These are phyloP conservation scores for Raphanus raphanistrum DNA, from an alignment of 345 rosid species.

Conservation along the genomic window DNA sequence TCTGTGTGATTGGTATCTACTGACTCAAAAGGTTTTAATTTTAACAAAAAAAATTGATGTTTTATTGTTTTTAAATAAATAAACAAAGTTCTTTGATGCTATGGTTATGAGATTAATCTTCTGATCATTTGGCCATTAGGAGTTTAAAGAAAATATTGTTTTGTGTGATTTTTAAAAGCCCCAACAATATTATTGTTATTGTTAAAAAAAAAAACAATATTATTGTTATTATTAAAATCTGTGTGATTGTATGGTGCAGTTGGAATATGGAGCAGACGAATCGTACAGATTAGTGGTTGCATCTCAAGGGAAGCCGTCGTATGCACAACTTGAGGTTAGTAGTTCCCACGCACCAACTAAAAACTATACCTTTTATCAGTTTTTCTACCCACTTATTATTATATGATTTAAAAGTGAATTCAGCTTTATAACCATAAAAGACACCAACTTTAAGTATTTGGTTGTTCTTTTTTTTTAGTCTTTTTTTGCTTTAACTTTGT, in stretches of 20 bases:
- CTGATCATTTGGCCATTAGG: background rate
- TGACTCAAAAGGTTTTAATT: no score
- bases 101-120: background rate
- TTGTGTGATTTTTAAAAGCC: background rate
- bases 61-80: background rate
- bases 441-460: background rate
- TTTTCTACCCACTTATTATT: conserved; percentile 2
- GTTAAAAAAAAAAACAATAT: background rate
- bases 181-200: background rate
- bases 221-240: background rate
- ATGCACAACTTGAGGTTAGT: conserved; percentile 62
- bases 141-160: background rate
- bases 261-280: conserved; percentile 62
- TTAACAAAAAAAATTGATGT: no score
- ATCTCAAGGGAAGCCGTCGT: conserved; percentile 43
- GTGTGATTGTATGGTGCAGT: conserved; percentile 42
- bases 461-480: no score
- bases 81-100: background rate
- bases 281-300: conserved; percentile 63
- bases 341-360: conserved; percentile 1
- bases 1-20: no score
- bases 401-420: background rate
- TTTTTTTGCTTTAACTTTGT: no score
- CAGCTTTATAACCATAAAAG: conserved; percentile 13
- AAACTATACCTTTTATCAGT: background rate